Evolutionary conservation across 2,329 filamentous ascomycete genomes (phyloP), one percentile per base, ranked within the genome.

Genomic region (Exophiala dermatitidis): DNA sequence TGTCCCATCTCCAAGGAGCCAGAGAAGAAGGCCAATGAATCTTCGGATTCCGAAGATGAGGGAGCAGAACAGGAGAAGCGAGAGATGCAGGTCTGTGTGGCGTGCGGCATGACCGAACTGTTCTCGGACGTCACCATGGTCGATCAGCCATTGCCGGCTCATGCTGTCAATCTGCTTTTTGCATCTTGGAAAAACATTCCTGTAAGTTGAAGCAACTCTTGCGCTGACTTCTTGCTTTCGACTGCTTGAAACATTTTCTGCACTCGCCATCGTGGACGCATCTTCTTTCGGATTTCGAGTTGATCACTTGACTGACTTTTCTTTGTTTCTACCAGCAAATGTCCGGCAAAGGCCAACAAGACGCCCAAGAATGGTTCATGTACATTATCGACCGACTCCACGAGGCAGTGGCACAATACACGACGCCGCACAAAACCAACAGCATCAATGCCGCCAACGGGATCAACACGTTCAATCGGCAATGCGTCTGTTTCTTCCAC

Each of bases 321-420:
- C 19, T 19, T 19, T 19, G 19, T 19, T 19, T 19, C 19, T 19
- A 19, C 19, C 54, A 88, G 70, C 83, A 86, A 56, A 77, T 90
- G 26, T 88, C 91, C 1, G 93, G 90, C 7, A 95, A 94, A 64
- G 88, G 90, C 64, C 91, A 97, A 70, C 91, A 97, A 72, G 91
- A 97, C 66, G 91, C 91, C 0, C 91, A 97, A 67, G 91, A 97
- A 68, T 97, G 95, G 71, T 94, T 96, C 69, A 90, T 95, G 67
- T 96, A 95, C 66, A 80, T 97, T 33, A 85, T 94, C 34, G 91
- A 96, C 72, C 88, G 93, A 63, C 77, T 98, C 10, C 91, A 96
- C 66, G 82, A 86, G 65, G 80, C 73, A 6, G 75, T 89, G 38
- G 93, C 90, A 62, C 57, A 59, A 32, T 59, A 59, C 52, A 28